These are phyloP conservation scores for Elongisporangium undulatum DNA, from an alignment of 352 stramenopile genomes.

Conservation along the genomic window DNA sequence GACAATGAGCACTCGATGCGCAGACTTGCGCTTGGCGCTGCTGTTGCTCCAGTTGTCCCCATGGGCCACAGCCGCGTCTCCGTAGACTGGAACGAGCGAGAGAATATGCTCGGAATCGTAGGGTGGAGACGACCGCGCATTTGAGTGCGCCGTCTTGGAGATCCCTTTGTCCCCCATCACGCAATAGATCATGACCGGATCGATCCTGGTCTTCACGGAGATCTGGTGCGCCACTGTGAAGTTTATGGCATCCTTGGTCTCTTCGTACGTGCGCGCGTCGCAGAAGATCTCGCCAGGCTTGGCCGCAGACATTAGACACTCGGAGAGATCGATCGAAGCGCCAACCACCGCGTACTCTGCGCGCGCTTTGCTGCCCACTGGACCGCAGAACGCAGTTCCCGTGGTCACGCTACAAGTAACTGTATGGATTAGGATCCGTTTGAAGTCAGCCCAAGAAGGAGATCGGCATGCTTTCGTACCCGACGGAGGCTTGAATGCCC, in stretches of 20 bases:
- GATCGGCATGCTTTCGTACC: too few species aligned
- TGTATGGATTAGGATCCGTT: too few species aligned
- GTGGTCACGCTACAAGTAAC: constrained; percentile 68
- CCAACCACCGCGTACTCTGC: constrained; percentile 81
- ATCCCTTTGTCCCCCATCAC: constrained; percentile 18
- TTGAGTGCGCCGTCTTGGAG: too few species aligned
- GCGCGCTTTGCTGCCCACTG: constrained; percentile 58
- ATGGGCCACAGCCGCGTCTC: constrained; percentile 18
- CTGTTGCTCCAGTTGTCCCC: too few species aligned
- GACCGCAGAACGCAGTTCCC: constrained; percentile 64
- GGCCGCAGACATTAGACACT: constrained; percentile 68
- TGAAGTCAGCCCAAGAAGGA: too few species aligned
- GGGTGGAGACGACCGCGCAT: constrained; percentile 16
- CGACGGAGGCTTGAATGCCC: constrained; percentile 57
- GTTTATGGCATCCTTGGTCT: constrained; percentile 50
- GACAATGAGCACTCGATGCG: constrained; percentile 43
- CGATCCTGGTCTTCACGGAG: constrained; percentile 54
- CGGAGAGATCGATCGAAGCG: constrained; percentile 78
- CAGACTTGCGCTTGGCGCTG: constrained; percentile 1
- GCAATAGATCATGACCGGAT: constrained; percentile 39
- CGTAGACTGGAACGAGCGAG: constrained; percentile 40
- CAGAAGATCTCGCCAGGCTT: constrained; percentile 60
- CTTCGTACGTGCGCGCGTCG: constrained; percentile 54
- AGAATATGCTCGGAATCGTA: constrained; percentile 48
- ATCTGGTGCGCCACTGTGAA: constrained; percentile 45